These are phyloP conservation scores for Leishmania gerbilli DNA, from an alignment of 208 protist species.

Conservation along the genomic window DNA sequence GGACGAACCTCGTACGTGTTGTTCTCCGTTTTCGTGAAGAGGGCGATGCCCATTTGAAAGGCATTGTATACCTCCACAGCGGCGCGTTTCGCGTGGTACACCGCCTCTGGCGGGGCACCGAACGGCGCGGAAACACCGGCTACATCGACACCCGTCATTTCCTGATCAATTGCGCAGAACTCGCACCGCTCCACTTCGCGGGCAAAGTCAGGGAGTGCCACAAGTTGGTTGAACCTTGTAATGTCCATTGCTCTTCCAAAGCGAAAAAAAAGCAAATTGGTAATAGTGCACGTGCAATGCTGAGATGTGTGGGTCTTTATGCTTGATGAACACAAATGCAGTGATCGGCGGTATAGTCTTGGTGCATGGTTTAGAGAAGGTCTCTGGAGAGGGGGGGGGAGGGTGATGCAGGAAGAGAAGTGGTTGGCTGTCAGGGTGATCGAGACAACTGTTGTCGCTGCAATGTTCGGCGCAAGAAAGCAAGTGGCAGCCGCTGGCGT, in stretches of 20 bases:
- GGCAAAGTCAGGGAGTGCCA: conserved; percentile 60
- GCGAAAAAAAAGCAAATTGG: neutral
- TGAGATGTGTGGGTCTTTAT: neutral
- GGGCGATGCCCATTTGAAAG: conserved; percentile 75
- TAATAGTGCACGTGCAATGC: neutral
- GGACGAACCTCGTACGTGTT: conserved; percentile 61
- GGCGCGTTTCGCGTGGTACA: conserved; percentile 46
- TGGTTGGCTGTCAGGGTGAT: no score
- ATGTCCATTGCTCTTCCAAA: conserved; percentile 45
- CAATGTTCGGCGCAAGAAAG: no score
- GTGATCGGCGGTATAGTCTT: neutral
- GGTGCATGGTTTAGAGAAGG: neutral
- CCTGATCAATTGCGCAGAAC: conserved; percentile 76
- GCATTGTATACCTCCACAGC: conserved; percentile 60
- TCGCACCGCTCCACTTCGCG: conserved; percentile 49
- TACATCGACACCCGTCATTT: conserved; percentile 78
- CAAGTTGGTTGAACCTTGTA: conserved; percentile 33
- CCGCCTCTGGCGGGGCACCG: conserved; percentile 30
- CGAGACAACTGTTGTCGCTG: no score
- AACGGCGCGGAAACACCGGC: conserved; percentile 21
- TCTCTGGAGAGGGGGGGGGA: neutral
- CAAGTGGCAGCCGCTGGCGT: neutral
- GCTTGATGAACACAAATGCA: neutral
- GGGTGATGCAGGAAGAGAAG: neutral
- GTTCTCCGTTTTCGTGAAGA: conserved; percentile 51